phyloP scores from a whole-genome alignment of 805 yeast species.

The Schwanniomyces yamadae region DNA sequence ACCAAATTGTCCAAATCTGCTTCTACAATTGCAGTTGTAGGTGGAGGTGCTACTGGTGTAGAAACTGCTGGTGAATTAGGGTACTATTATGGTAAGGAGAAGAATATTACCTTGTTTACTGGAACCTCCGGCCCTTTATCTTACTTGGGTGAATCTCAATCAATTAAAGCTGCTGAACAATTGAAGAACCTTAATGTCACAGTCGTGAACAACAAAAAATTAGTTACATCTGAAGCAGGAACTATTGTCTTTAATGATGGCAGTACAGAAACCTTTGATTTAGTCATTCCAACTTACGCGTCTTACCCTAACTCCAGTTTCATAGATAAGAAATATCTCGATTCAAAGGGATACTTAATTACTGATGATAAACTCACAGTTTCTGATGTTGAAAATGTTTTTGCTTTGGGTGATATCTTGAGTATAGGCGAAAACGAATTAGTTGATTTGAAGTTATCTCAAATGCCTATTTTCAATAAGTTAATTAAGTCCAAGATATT shows the following conservation, averaged over 20 bases:
- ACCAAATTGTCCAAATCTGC: constrained; percentile 18
- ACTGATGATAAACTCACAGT: constrained; percentile 28
- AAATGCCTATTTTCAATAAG: constrained; percentile 14
- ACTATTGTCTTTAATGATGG: constrained; percentile 16
- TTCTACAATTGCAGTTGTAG: constrained; percentile 33
- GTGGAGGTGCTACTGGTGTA: constrained; percentile 41
- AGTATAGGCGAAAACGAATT: constrained; percentile 20
- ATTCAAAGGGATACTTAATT: constrained; percentile 26
- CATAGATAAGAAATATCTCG: constrained; percentile 21
- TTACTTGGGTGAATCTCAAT: constrained; percentile 13
- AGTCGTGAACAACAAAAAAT: constrained; percentile 10
- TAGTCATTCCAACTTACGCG: constrained; percentile 27
- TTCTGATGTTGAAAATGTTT: constrained; percentile 22
- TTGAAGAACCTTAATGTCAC: constrained; percentile 19
- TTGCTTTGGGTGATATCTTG: constrained; percentile 37
- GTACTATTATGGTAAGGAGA: constrained; percentile 11
- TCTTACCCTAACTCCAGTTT: constrained; percentile 34
- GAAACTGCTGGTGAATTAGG: constrained; percentile 40
- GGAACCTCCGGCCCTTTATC: constrained; percentile 19
- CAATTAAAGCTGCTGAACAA: constrained; percentile 13
- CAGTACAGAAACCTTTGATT: constrained; percentile 20
- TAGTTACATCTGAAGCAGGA: constrained; percentile 15
- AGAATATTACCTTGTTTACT: constrained; percentile 26
- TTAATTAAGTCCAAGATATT: constrained; percentile 15
- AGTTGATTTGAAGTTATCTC: constrained; percentile 26